phyloP scores from a whole-genome alignment of 176 grass and related monocot genomes.

The Bonia amplexicaulis region DNA sequence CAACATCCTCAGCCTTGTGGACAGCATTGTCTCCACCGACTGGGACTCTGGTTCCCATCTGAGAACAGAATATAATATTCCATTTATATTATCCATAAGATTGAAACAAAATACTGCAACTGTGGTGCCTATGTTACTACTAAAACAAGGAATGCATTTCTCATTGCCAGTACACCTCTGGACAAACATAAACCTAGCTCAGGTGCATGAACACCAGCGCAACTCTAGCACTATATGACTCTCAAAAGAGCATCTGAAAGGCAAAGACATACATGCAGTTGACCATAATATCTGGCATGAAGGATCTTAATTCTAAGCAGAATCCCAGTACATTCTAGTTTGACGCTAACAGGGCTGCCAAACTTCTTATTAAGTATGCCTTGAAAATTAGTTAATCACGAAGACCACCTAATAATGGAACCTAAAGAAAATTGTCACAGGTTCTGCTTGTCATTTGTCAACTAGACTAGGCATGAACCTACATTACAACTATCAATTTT shows the following conservation, averaged over 20 bases:
- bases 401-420: background rate
- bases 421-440: background rate
- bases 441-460: background rate
- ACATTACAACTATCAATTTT: background rate
- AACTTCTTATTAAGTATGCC: background rate
- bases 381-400: background rate
- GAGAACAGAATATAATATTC: background rate
- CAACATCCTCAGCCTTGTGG: conserved; percentile 90
- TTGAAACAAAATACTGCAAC: background rate
- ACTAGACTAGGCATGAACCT: background rate
- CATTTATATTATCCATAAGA: background rate
- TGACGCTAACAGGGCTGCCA: background rate
- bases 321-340: background rate
- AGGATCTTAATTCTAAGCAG: background rate
- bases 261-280: background rate
- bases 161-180: background rate
- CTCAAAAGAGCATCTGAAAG: background rate
- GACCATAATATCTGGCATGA: background rate
- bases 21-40: conserved; percentile 43
- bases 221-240: conserved; percentile 1
- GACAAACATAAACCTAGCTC: background rate
- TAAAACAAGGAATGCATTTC: background rate
- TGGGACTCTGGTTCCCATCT: conserved; percentile 33
- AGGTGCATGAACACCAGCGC: background rate
- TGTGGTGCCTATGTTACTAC: background rate